Evolutionary conservation across 257 asterid species (phyloP).

Genomic region (Oldenlandia corymbosa): DNA sequence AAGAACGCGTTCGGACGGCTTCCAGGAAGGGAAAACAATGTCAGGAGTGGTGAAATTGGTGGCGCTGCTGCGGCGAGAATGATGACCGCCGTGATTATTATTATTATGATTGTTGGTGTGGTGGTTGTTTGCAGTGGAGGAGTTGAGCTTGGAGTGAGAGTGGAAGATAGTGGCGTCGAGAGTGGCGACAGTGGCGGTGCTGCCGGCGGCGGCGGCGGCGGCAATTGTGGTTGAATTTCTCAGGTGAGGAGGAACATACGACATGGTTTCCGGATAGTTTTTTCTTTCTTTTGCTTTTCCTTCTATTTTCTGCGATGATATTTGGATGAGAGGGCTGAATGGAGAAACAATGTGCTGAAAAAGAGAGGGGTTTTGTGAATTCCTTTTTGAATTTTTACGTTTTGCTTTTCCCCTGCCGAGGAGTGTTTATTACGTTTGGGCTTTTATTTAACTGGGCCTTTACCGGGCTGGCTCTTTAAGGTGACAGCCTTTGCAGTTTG

Average conservation of each 20-base stretch:
- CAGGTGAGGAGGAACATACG: slow-evolving; percentile 92
- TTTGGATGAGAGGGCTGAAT: slow-evolving; percentile 4
- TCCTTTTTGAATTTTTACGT: too few species aligned
- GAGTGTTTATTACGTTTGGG: too few species aligned
- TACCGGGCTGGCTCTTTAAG: too few species aligned
- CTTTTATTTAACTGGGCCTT: too few species aligned
- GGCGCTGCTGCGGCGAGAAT: slow-evolving; percentile 46
- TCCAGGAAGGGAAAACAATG: slow-evolving; percentile 55
- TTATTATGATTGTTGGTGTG: slow-evolving; percentile 20
- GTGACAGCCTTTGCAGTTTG: too few species aligned
- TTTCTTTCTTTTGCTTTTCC: too few species aligned
- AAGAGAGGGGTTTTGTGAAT: too few species aligned
- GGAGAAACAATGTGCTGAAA: too few species aligned
- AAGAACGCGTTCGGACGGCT: slow-evolving; percentile 75
- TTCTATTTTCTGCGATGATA: too few species aligned
- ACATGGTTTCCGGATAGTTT: slow-evolving; percentile 41
- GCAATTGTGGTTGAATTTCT: slow-evolving; percentile 43
- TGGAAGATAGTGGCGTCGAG: slow-evolving; percentile 31
- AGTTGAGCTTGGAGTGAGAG: slow-evolving; percentile 34
- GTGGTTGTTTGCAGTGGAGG: slow-evolving; percentile 25
- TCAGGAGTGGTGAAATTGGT: slow-evolving; percentile 45
- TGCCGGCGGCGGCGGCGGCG: slow-evolving; percentile 25
- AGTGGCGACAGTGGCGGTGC: slow-evolving; percentile 11
- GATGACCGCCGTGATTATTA: slow-evolving; percentile 22
- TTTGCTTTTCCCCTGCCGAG: too few species aligned